Conservation (phyloP, 306 rosid genomes). For the Trifolium repens region DNA sequence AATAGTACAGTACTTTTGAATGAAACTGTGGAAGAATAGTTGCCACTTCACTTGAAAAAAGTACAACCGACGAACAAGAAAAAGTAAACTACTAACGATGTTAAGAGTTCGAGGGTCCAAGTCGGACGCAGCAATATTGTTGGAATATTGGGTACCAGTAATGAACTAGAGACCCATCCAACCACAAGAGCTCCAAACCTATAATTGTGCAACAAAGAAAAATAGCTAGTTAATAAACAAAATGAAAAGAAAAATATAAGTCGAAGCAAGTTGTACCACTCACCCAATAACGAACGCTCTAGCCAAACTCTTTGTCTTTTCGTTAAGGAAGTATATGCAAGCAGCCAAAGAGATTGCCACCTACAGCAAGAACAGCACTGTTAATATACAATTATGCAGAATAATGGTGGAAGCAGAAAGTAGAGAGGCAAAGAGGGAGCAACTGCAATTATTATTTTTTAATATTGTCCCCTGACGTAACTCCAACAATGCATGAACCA, state of each 20-base stretch:
- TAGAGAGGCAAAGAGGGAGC: background rate
- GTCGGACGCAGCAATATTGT: slow-evolving; percentile 75
- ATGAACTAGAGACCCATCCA: slow-evolving; percentile 90
- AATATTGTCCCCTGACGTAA: background rate
- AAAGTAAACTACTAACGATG: slow-evolving; percentile 80
- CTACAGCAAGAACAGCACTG: slow-evolving; percentile 48
- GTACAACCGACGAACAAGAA: slow-evolving; percentile 85
- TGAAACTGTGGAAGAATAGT: slow-evolving; percentile 33
- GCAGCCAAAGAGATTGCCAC: slow-evolving; percentile 96
- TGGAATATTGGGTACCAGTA: slow-evolving; percentile 81
- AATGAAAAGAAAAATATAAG: background rate
- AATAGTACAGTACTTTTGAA: slow-evolving; percentile 23
- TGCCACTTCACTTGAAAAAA: slow-evolving; percentile 70
- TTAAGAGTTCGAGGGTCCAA: slow-evolving; percentile 87
- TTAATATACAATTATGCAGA: slow-evolving; percentile 22
- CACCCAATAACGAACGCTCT: slow-evolving; percentile 88
- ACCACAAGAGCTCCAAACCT: slow-evolving; percentile 84
- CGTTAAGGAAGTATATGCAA: slow-evolving; percentile 93
- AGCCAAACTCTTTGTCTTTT: slow-evolving; percentile 88
- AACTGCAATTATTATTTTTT: background rate
- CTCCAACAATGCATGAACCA: slow-evolving; percentile 25
- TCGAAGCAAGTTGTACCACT: slow-evolving; percentile 35
- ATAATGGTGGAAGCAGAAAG: background rate
- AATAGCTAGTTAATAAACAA: slow-evolving; percentile 21
- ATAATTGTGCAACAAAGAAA: slow-evolving; percentile 38